Base-by-base conservation (phyloP, 352 stramenopile genomes). In the Globisporangium spinosum region DNA sequence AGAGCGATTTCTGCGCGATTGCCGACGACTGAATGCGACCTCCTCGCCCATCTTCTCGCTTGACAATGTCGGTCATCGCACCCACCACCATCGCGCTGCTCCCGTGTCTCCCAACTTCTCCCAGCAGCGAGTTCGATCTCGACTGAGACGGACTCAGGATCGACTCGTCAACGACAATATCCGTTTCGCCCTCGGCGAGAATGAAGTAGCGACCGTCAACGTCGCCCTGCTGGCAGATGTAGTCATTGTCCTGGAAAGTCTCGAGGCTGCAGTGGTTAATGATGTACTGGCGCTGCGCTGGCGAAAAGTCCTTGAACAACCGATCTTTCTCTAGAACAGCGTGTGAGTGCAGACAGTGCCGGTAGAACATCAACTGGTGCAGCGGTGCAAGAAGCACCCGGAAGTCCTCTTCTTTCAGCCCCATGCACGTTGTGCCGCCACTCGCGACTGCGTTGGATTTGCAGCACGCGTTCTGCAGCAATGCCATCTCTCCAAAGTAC, bases 121-220 rank as follows among this genome's bases (percentile, higher is more conserved):
- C 45, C 12, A 55, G 40, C 7, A 64, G 32, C 35, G 59, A 67
- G 45, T 67, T 57, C 13, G 38, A 32, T 3, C 27, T 34, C 23
- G 58, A 64, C 1, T 23, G 23, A 9, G 38, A 59, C 3, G 17
- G 20, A 17, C 43, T 40, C 22, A 38, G 7, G 17, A 72, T 56
- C 43, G 38, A 57, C 53, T 91, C 83, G 10, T 83, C 77, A 13
- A 91, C 49, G 3, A 88, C 68, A 38, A 90, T 66, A 32, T 89
- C 68, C 20, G 71, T 80, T 63, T 91, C 80, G 32, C 85, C 83
- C 38, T 91, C 82, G 0, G 73, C 72, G 2, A 94, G 62, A 47
- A 94, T 77, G 49, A 90, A 93, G 74, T 86, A 94, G 45, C 75
- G 71, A 49, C 90, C 81, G 15, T 84, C 75, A 34, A 77, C 73